phyloP scores from a whole-genome alignment of 352 stramenopile genomes.

The Pythium aquatile region DNA sequence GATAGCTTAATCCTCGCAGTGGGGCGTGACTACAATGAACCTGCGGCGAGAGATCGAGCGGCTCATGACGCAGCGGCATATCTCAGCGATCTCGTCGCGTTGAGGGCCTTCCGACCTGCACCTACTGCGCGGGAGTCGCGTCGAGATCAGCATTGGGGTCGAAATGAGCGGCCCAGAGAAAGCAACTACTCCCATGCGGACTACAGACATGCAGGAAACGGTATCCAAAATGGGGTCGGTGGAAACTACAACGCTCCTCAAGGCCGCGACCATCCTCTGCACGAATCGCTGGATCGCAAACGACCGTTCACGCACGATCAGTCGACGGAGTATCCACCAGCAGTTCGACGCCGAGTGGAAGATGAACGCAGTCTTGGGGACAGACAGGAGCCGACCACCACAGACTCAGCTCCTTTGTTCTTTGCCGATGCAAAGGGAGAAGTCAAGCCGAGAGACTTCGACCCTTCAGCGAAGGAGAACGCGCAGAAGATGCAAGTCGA shows the following conservation, averaged over 20 bases:
- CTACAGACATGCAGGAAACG: not conserved
- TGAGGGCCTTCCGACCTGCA: conserved; percentile 10
- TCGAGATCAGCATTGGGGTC: not conserved
- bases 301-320: not conserved
- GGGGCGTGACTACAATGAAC: not conserved
- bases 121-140: not conserved
- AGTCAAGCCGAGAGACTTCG: conserved; percentile 19
- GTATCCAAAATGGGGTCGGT: not conserved
- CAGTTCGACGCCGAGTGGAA: not conserved
- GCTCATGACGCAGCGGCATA: conserved; percentile 9
- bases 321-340: not conserved
- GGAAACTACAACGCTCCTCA: not conserved
- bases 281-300: conserved; percentile 3
- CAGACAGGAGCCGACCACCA: not conserved
- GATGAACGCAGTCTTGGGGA: not conserved
- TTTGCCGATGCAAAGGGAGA: conserved; percentile 54
- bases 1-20: conserved; percentile 10
- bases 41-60: conserved; percentile 3
- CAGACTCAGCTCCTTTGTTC: conserved; percentile 28
- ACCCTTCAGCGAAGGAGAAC: conserved; percentile 33
- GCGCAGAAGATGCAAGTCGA: conserved; percentile 45
- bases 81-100: conserved; percentile 23
- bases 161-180: not conserved
- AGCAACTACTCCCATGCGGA: not conserved
- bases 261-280: not conserved